Conservation (phyloP, 2,329 filamentous ascomycete genomes). For the Teratosphaeria viscida region DNA sequence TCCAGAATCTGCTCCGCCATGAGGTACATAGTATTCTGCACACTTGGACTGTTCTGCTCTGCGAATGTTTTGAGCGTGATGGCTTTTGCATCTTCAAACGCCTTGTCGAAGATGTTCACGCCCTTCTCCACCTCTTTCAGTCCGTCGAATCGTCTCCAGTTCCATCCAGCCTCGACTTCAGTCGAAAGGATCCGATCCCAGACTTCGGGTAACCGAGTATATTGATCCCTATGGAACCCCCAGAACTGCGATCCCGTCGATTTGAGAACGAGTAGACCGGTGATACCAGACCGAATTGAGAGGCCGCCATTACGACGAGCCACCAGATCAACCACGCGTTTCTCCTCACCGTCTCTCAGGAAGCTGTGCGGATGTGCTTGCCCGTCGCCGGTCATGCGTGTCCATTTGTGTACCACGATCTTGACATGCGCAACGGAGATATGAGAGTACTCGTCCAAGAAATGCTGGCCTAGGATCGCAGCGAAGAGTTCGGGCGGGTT, state of each 20-base stretch:
- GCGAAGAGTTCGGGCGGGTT: slow-evolving; percentile 89
- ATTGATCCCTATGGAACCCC: slow-evolving; percentile 87
- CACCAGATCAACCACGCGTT: slow-evolving; percentile 68
- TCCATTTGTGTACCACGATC: slow-evolving; percentile 81
- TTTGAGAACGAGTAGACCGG: slow-evolving; percentile 81
- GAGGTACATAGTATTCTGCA: slow-evolving; percentile 98
- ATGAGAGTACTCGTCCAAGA: slow-evolving; percentile 77
- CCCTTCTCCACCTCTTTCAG: slow-evolving; percentile 57
- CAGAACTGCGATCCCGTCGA: slow-evolving; percentile 95
- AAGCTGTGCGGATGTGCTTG: slow-evolving; percentile 93
- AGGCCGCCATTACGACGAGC: slow-evolving; percentile 58
- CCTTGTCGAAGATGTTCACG: slow-evolving; percentile 61
- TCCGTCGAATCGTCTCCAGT: slow-evolving; percentile 62
- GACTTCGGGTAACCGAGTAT: slow-evolving; percentile 77
- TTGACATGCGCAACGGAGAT: slow-evolving; percentile 76
- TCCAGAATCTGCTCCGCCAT: slow-evolving; percentile 84
- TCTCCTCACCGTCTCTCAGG: slow-evolving; percentile 79
- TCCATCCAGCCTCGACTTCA: slow-evolving; percentile 78
- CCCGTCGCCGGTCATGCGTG: slow-evolving; percentile 75
- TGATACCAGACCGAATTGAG: slow-evolving; percentile 65
- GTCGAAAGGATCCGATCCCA: slow-evolving; percentile 95
- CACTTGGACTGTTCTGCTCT: slow-evolving; percentile 78
- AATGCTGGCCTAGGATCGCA: slow-evolving; percentile 74
- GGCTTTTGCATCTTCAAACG: slow-evolving; percentile 64
- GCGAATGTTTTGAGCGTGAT: slow-evolving; percentile 92